phyloP scores from a whole-genome alignment of 768 basidiomycete species.

The Scleroderma citrinum region DNA sequence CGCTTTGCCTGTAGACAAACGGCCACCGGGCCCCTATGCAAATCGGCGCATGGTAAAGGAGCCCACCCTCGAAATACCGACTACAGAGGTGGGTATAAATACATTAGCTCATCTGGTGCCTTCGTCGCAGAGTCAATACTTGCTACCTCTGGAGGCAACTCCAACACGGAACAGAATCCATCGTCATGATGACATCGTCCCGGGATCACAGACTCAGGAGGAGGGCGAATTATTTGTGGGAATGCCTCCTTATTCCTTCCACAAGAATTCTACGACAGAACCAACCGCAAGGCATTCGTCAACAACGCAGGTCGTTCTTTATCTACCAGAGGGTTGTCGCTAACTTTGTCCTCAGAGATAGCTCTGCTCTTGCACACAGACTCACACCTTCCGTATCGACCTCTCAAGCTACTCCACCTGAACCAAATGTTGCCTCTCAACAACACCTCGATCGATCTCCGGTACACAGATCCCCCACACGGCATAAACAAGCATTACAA shows the following conservation, averaged over 20 bases:
- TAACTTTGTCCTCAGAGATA: slow-evolving; percentile 10
- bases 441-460: slow-evolving; percentile 1
- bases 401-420: slow-evolving; percentile 1
- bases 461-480: not conserved
- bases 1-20: not conserved
- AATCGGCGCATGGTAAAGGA: not conserved
- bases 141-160: slow-evolving; percentile 25
- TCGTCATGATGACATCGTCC: slow-evolving; percentile 13
- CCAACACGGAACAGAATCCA: slow-evolving; percentile 32
- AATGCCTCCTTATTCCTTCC: slow-evolving; percentile 3
- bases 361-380: not conserved
- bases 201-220: slow-evolving; percentile 29
- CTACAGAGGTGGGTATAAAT: not conserved
- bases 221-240: slow-evolving; percentile 23
- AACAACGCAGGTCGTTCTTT: slow-evolving; percentile 13
- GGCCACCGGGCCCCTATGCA: not conserved
- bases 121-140: slow-evolving; percentile 31
- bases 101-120: slow-evolving; percentile 13
- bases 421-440: not conserved
- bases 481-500: not conserved
- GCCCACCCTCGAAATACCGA: not conserved
- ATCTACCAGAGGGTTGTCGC: not conserved
- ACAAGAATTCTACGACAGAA: not conserved
- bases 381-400: not conserved
- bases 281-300: not conserved